Percentiles rank a stretch among this genome's conserved stretches.
These are phyloP conservation scores for Yamadazyma atmosphaerica DNA, from an alignment of 1,139 yeast species.

Conservation along the genomic window DNA sequence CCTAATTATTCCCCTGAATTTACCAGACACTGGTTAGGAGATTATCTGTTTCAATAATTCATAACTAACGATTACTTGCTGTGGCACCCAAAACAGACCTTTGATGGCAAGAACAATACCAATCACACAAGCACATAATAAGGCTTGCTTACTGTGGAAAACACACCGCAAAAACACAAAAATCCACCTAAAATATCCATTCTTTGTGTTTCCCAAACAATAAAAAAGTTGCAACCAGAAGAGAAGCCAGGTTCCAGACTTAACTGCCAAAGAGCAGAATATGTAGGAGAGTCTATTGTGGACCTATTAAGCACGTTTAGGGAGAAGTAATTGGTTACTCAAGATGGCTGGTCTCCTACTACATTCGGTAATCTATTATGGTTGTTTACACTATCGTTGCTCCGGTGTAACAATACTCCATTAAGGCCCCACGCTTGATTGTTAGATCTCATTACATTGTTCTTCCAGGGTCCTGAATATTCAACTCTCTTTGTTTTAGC, in stretches of 20 bases:
- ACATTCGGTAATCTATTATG: not conserved
- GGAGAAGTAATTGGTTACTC: constrained; percentile 1
- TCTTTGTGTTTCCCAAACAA: no score
- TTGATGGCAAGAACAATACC: no score
- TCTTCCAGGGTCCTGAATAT: not conserved
- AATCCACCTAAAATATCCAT: no score
- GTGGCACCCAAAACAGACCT: no score
- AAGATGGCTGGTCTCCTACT: constrained; percentile 1
- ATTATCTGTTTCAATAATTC: not conserved
- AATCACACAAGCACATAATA: no score
- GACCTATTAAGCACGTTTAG: not conserved
- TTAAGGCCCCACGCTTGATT: not conserved
- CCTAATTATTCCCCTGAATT: not conserved
- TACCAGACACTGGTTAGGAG: not conserved
- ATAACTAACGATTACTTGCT: not conserved
- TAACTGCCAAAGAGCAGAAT: no score
- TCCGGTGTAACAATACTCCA: not conserved
- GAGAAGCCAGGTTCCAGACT: not conserved
- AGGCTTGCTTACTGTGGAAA: no score
- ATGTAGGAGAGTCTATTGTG: not conserved
- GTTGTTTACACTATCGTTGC: not conserved
- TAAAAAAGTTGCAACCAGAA: constrained; percentile 1
- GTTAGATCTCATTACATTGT: not conserved
- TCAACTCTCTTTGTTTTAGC: not conserved
- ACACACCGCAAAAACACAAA: no score